phyloP scores from a whole-genome alignment of 192 early-diverging fungal genomes.

The Linderina pennispora region DNA sequence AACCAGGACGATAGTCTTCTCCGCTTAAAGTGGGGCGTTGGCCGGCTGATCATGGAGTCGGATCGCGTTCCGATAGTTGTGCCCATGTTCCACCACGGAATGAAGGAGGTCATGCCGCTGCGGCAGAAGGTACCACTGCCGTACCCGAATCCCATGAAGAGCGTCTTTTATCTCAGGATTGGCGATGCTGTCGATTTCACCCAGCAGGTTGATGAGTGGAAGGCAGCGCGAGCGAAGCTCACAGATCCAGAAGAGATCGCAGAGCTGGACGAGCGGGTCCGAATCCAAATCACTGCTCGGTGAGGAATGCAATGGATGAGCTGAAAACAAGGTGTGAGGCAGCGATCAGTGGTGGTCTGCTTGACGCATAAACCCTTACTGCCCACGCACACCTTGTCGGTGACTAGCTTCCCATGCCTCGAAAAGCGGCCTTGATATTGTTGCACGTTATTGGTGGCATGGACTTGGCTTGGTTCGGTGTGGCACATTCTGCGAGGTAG shows the following conservation, averaged over 20 bases:
- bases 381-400: too few species aligned
- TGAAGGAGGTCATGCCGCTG: conserved; percentile 57
- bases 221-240: conserved; percentile 9
- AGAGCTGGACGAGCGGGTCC: conserved; percentile 24
- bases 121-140: conserved; percentile 30
- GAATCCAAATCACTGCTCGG: conserved; percentile 22
- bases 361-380: too few species aligned
- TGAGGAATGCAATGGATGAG: conserved; percentile 13
- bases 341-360: not conserved
- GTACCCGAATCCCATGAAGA: conserved; percentile 46
- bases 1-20: conserved; percentile 47
- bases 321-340: conserved; percentile 10
- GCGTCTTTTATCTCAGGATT: conserved; percentile 54
- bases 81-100: conserved; percentile 65
- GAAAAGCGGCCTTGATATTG: too few species aligned
- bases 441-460: too few species aligned
- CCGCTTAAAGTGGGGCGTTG: conserved; percentile 83
- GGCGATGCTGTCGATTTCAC: conserved; percentile 72
- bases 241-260: conserved; percentile 7
- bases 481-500: too few species aligned
- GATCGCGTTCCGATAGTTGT: conserved; percentile 61
- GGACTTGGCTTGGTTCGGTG: too few species aligned
- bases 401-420: too few species aligned
- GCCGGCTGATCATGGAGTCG: conserved; percentile 78
- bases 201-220: conserved; percentile 52